A percentile compares a stretch with the other conserved stretches of the same genome.
phyloP scores from a whole-genome alignment of 1,139 yeast genomes.

The Tardiomyces digboiensis region DNA sequence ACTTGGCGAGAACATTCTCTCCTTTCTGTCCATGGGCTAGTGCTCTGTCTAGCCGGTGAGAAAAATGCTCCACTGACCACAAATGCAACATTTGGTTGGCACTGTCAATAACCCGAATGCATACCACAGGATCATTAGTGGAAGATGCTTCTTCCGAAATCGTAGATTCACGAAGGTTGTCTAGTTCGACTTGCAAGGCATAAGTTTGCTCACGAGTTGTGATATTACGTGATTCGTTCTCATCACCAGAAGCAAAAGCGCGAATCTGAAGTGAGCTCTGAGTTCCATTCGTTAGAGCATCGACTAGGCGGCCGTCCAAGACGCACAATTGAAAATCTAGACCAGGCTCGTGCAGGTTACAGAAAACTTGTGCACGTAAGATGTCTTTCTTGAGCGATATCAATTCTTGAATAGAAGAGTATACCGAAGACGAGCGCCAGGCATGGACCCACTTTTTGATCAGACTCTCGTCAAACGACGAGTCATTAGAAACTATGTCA shows the following conservation, averaged over 20 bases:
- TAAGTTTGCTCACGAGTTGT: no score
- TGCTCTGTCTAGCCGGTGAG: slow-evolving; percentile 1
- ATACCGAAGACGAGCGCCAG: not conserved
- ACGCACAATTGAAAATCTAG: not conserved
- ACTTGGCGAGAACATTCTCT: not conserved
- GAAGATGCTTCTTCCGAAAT: no score
- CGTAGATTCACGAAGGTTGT: no score
- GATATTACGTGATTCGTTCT: not conserved
- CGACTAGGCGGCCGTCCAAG: slow-evolving; percentile 5
- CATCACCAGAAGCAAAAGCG: not conserved
- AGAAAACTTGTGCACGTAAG: not conserved
- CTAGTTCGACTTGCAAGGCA: no score
- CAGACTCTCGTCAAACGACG: not conserved
- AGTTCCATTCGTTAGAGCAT: slow-evolving; percentile 1
- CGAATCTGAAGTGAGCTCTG: no score
- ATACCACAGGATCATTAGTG: not conserved
- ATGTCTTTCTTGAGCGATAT: not conserved
- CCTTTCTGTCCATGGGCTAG: not conserved
- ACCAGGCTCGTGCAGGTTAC: not conserved
- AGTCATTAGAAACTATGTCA: no score
- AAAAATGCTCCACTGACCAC: not conserved
- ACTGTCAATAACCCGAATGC: not conserved
- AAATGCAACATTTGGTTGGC: not conserved
- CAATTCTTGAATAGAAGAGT: not conserved
- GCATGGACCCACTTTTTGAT: not conserved